Conservation (phyloP, 2,329 filamentous ascomycete genomes). For the Exophiala phaeomuriformis region DNA sequence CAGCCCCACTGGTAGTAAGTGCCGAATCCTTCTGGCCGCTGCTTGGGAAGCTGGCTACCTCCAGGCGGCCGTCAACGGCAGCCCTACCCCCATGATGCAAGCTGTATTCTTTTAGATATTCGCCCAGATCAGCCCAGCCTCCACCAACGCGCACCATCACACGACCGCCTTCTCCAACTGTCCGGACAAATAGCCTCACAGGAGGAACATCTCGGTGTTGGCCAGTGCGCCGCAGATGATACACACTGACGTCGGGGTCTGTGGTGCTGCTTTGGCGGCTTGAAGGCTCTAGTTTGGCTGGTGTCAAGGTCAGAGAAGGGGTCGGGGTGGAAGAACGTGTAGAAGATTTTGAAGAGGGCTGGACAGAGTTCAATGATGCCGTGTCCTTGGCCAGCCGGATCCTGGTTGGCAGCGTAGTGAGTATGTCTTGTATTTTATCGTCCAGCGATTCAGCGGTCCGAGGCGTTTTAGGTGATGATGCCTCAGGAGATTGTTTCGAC, state of each 20-base stretch:
- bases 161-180: conserved; percentile 85
- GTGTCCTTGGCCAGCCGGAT: conserved; percentile 57
- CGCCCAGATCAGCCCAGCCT: conserved; percentile 94
- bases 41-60: conserved; percentile 46
- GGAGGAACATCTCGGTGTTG: conserved; percentile 52
- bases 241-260: conserved; percentile 76
- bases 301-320: conserved; percentile 62
- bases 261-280: conserved; percentile 39
- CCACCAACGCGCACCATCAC: conserved; percentile 98
- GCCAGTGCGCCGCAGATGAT: conserved; percentile 78
- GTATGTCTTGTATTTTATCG: conserved; percentile 70
- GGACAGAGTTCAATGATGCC: conserved; percentile 28
- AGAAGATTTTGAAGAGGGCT: conserved; percentile 32
- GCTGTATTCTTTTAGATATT: conserved; percentile 90
- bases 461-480: background rate
- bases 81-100: conserved; percentile 70
- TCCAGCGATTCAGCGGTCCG: conserved; percentile 53
- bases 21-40: conserved; percentile 15
- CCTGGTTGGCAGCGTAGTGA: conserved; percentile 68
- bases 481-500: background rate
- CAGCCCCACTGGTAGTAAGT: background rate
- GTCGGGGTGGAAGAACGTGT: conserved; percentile 51
- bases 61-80: conserved; percentile 49
- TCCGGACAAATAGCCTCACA: conserved; percentile 88
- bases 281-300: conserved; percentile 38